Percentiles rank a stretch among this genome's conserved stretches.
These are phyloP conservation scores for Erodium moschatum DNA, from an alignment of 441 rosid species.

Conservation along the genomic window DNA sequence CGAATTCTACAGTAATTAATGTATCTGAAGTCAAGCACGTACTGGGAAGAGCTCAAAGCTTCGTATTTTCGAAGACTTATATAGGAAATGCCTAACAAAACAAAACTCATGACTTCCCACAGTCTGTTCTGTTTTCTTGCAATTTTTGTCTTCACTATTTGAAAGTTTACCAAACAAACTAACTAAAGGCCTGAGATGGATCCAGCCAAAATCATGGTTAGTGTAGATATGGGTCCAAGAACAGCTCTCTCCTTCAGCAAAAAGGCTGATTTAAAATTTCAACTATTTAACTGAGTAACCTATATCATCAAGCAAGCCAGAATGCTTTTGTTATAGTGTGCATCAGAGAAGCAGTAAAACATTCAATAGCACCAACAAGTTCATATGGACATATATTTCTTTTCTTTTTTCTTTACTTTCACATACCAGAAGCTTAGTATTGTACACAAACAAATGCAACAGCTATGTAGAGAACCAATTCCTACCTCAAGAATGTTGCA, in stretches of 20 bases:
- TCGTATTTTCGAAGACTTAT: background rate
- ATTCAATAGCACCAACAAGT: conserved; percentile 3
- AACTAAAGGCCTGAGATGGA: background rate
- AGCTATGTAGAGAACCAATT: background rate
- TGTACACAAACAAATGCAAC: background rate
- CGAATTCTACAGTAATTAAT: background rate
- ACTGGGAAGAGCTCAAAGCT: background rate
- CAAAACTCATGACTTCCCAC: background rate
- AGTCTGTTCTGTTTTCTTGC: background rate
- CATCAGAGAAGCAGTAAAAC: conserved; percentile 6
- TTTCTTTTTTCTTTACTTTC: conserved; percentile 2
- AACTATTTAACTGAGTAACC: background rate
- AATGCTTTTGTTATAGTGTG: background rate
- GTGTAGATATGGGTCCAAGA: background rate
- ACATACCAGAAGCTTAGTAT: conserved; percentile 5
- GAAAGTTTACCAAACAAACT: background rate
- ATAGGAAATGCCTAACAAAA: conserved; percentile 1
- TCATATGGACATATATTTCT: background rate
- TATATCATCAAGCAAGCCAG: background rate
- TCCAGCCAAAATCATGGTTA: background rate
- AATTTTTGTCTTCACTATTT: background rate
- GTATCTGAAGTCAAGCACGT: background rate
- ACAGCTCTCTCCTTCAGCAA: background rate
- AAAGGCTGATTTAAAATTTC: background rate
- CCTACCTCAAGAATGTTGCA: background rate